These are phyloP conservation scores for Aspergillus amoenus DNA, from an alignment of 2,329 filamentous ascomycete species.

Conservation along the genomic window DNA sequence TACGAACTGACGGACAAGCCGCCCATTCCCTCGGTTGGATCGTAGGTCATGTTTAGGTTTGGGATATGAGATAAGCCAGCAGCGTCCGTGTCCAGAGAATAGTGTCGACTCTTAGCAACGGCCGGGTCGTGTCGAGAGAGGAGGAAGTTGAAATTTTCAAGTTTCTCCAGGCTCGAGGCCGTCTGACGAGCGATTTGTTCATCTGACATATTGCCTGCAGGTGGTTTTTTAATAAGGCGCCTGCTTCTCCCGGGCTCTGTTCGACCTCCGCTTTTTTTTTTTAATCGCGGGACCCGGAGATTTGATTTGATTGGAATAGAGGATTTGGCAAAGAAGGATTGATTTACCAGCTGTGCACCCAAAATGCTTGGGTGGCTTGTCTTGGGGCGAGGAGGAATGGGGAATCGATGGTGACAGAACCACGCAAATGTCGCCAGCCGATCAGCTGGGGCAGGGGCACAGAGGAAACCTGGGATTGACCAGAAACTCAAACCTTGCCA, in stretches of 20 bases:
- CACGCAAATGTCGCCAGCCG: constrained; percentile 18
- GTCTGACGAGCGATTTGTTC: constrained; percentile 29
- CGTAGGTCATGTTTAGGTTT: constrained; percentile 39
- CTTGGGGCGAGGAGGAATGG: constrained; percentile 16
- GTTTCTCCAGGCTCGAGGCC: constrained; percentile 31
- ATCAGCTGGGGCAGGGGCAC: constrained; percentile 19
- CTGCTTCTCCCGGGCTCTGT: constrained; percentile 11
- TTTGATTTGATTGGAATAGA: constrained; percentile 15
- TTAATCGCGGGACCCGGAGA: neutral
- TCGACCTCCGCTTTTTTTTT: constrained; percentile 10
- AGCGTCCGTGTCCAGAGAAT: constrained; percentile 39
- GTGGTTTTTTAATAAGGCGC: constrained; percentile 16
- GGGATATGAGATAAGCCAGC: constrained; percentile 31
- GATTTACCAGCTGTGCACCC: constrained; percentile 8
- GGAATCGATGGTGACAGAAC: constrained; percentile 19
- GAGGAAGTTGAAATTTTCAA: constrained; percentile 40
- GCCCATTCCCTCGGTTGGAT: constrained; percentile 42
- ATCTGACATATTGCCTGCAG: constrained; percentile 32
- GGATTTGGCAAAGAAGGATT: constrained; percentile 9
- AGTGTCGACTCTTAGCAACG: constrained; percentile 34
- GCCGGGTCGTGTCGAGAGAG: constrained; percentile 34
- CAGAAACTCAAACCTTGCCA: constrained; percentile 15
- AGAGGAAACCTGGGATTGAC: constrained; percentile 5
- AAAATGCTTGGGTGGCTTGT: constrained; percentile 17
- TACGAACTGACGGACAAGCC: constrained; percentile 43